Base-by-base conservation (phyloP, 1,284 basidiomycete species). In the Trametes versicolor region DNA sequence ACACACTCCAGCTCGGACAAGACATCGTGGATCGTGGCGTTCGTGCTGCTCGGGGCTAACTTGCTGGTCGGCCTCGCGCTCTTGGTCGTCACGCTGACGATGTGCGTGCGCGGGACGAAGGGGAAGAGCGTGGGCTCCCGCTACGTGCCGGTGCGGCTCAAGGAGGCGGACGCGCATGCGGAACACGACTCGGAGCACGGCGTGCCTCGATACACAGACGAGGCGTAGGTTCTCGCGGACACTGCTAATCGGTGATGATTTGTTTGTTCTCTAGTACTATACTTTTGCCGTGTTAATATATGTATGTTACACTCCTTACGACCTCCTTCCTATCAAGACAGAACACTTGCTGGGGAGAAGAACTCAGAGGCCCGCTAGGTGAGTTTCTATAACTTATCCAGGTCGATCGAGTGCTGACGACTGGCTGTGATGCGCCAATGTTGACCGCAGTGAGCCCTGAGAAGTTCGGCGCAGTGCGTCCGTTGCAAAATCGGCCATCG, bases 101-200 rank as follows among this genome's bases (percentile, higher is more conserved):
- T 66, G 58, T 66, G 65, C 36, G 58, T 63, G 49, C 57, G 65
- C 12, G 57, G 64, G 34, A 49, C 62, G 57, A 66, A 66, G 64
- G 64, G 64, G 5, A 27, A 34, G 47, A 54, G 37, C 37, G 52
- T 55, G n/a, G 59, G 50, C 19, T 36, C 50, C 50, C 59, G 64
- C 3, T 64, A 64, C 37, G 55, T 54, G 36, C 63, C 63, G 21
- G 63, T 64, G 13, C 63, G 63, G 10, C 47, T 64, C 23, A 60
- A 64, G 58, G 63, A 64, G 25, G 37, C 12, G 21, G 51, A 36
- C n/a, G n/a, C n/a, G 32, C 5, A 9, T 13, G 58, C 17, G 27
- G 54, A 56, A 21, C 19, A 58, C 3, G 64, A 65, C 36, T 32
- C 52, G 37, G 59, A 58, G 59, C 23, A 43, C 19, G 50, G 41